Conservation (phyloP, 257 asterid genomes). For the Ajuga chamaepitys region DNA sequence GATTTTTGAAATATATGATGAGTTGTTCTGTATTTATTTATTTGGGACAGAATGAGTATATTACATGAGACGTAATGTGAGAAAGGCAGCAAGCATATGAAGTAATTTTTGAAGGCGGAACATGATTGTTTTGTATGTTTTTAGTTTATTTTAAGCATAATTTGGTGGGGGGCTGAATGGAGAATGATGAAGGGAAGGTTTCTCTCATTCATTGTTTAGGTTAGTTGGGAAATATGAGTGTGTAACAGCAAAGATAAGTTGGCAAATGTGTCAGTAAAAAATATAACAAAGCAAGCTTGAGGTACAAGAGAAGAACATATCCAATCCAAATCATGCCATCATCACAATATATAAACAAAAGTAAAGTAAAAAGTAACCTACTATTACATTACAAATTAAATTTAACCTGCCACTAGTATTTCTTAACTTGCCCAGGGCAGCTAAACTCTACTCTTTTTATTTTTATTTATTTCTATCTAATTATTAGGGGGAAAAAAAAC, state of each 20-base stretch:
- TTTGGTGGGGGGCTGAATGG: slow-evolving; percentile 20
- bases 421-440: slow-evolving; percentile 58
- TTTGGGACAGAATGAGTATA: too few species aligned
- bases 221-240: slow-evolving; percentile 65
- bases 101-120: background rate
- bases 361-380: slow-evolving; percentile 37
- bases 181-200: slow-evolving; percentile 25
- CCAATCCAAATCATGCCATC: slow-evolving; percentile 37
- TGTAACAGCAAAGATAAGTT: slow-evolving; percentile 77
- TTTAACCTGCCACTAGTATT: background rate
- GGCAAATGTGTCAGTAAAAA: slow-evolving; percentile 85
- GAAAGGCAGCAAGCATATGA: too few species aligned
- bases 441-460: slow-evolving; percentile 22
- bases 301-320: slow-evolving; percentile 76
- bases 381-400: too few species aligned
- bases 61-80: too few species aligned
- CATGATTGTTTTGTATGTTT: too few species aligned
- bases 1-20: too few species aligned
- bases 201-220: slow-evolving; percentile 41
- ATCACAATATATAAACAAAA: slow-evolving; percentile 13
- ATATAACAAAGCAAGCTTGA: slow-evolving; percentile 42
- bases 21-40: too few species aligned
- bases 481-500: too few species aligned
- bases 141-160: too few species aligned
- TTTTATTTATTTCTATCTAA: background rate